A percentile compares a stretch with the other conserved stretches of the same genome.
These are phyloP conservation scores for Thalia dealbata DNA, from an alignment of 176 grass and related monocot species.

Conservation along the genomic window DNA sequence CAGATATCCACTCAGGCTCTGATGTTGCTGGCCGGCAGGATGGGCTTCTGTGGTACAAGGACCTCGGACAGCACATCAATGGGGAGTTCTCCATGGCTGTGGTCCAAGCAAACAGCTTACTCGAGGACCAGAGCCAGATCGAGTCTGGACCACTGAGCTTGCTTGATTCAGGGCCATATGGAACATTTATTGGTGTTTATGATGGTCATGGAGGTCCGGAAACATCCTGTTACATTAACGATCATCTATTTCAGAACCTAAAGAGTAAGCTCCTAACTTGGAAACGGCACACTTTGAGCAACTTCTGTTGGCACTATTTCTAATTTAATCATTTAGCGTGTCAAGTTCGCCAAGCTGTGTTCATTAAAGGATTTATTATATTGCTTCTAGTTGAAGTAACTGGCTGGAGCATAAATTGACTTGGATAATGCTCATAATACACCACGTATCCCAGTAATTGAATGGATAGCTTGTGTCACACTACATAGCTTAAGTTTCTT, in stretches of 20 bases:
- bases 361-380: background rate
- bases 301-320: background rate
- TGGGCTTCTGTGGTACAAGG: conserved; percentile 26
- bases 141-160: conserved; percentile 21
- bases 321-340: background rate
- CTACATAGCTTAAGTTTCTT: background rate
- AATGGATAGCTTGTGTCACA: background rate
- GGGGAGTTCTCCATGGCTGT: conserved; percentile 26
- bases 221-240: conserved; percentile 19
- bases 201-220: conserved; percentile 24
- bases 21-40: conserved; percentile 18
- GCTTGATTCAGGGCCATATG: conserved; percentile 15
- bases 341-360: background rate
- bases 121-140: conserved; percentile 23
- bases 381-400: background rate
- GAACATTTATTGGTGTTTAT: conserved; percentile 17
- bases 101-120: conserved; percentile 26
- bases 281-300: background rate
- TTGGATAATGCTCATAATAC: background rate
- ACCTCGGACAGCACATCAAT: conserved; percentile 14
- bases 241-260: conserved; percentile 19
- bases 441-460: background rate
- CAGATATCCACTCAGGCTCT: background rate
- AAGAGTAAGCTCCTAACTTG: conserved; percentile 9
- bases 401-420: background rate